Conservation (phyloP, 2,329 filamentous ascomycete genomes). For the Colletotrichum siamense region DNA sequence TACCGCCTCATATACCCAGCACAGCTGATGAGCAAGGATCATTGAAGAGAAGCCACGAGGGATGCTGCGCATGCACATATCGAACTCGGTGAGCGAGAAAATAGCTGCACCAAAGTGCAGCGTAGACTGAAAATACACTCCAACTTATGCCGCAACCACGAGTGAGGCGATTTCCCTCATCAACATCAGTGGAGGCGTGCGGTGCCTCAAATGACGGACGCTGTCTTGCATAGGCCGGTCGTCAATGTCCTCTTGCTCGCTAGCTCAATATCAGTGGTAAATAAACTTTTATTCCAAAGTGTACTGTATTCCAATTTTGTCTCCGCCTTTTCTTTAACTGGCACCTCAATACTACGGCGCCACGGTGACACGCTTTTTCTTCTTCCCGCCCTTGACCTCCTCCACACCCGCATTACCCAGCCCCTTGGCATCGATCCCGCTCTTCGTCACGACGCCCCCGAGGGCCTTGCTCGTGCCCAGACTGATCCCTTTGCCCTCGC, state of each 20-base stretch:
- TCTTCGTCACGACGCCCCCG: conserved; percentile 39
- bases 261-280: not conserved
- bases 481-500: conserved; percentile 43
- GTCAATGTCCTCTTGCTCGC: not conserved
- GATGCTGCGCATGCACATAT: not conserved
- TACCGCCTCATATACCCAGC: too few species aligned
- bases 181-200: not conserved
- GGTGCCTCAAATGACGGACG: too few species aligned
- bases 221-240: too few species aligned
- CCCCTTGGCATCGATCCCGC: conserved; percentile 24
- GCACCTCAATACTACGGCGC: conserved; percentile 3
- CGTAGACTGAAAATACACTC: not conserved
- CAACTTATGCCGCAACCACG: not conserved
- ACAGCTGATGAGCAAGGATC: too few species aligned
- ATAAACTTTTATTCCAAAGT: not conserved
- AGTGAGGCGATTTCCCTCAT: not conserved
- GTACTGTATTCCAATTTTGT: not conserved
- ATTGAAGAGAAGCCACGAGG: not conserved
- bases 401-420: conserved; percentile 19
- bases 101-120: not conserved
- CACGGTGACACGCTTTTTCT: conserved; percentile 20
- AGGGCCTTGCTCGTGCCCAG: conserved; percentile 42
- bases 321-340: not conserved
- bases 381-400: conserved; percentile 11
- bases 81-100: not conserved